Evolutionary conservation across 1,284 basidiomycete genomes (phyloP).

Genomic region (Blastosporella zonata): DNA sequence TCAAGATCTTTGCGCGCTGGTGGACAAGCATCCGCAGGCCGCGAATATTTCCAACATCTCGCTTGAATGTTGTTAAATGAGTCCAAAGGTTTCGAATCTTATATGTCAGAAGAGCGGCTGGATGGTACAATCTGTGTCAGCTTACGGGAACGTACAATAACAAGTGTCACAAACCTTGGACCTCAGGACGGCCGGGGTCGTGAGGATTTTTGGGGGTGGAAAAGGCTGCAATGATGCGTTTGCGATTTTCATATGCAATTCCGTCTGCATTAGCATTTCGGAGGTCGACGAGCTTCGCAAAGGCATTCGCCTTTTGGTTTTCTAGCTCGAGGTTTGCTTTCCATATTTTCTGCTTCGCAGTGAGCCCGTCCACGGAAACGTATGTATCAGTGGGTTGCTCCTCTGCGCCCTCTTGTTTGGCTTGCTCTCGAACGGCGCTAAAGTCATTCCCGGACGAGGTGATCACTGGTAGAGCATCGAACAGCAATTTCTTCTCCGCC

Average conservation of each 20-base stretch:
- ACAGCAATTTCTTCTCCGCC: constrained; percentile 53
- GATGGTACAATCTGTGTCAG: constrained; percentile 7
- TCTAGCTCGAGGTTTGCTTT: constrained; percentile 34
- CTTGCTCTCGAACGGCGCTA: not conserved
- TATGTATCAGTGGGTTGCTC: constrained; percentile 1
- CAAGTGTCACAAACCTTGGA: constrained; percentile 67
- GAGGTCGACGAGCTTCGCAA: constrained; percentile 78
- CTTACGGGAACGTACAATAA: not conserved
- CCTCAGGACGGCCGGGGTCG: constrained; percentile 82
- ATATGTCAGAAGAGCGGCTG: constrained; percentile 86
- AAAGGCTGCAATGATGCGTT: constrained; percentile 79
- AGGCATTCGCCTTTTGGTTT: constrained; percentile 55
- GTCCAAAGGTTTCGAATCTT: constrained; percentile 81
- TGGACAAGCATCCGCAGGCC: constrained; percentile 76
- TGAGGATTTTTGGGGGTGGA: constrained; percentile 65
- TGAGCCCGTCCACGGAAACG: not conserved
- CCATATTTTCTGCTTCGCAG: constrained; percentile 22
- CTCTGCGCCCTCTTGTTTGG: not conserved
- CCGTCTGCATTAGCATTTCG: constrained; percentile 84
- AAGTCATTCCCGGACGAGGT: constrained; percentile 22
- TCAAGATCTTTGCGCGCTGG: constrained; percentile 79
- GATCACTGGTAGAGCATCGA: constrained; percentile 55
- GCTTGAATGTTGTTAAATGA: constrained; percentile 68
- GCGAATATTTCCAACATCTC: constrained; percentile 79
- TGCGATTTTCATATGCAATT: constrained; percentile 83